Conservation (phyloP, 75 land plant species). For the Cupressus sempervirens region DNA sequence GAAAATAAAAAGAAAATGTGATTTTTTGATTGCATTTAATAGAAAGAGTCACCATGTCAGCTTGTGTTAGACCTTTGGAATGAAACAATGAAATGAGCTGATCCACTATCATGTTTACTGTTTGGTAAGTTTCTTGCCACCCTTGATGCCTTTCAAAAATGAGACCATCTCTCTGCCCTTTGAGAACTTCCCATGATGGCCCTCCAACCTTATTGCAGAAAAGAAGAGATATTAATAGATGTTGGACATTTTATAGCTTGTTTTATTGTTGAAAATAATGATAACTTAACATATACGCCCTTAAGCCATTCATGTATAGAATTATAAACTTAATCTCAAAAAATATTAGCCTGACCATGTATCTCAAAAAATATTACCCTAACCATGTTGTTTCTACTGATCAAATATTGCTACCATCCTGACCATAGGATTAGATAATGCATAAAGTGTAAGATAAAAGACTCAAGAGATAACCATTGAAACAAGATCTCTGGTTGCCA, state of each 20-base stretch:
- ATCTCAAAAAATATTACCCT: no score
- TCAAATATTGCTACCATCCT: background rate
- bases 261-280: background rate
- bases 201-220: slow-evolving; percentile 28
- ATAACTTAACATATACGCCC: background rate
- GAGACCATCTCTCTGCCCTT: slow-evolving; percentile 50
- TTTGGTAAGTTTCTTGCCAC: slow-evolving; percentile 37
- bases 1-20: background rate
- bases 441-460: background rate
- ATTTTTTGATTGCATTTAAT: slow-evolving; percentile 13
- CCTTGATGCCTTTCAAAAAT: slow-evolving; percentile 26
- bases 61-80: slow-evolving; percentile 30
- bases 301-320: no score
- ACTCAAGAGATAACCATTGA: slow-evolving; percentile 9
- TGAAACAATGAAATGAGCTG: slow-evolving; percentile 25
- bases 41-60: slow-evolving; percentile 56
- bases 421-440: no score
- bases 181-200: slow-evolving; percentile 31
- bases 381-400: no score
- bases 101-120: slow-evolving; percentile 21
- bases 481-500: slow-evolving; percentile 27
- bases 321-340: no score
- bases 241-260: background rate
- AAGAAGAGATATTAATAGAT: background rate
- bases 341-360: no score